These are phyloP conservation scores for Solanum hybrid DNA, from an alignment of 305 asterid species.

Conservation along the genomic window DNA sequence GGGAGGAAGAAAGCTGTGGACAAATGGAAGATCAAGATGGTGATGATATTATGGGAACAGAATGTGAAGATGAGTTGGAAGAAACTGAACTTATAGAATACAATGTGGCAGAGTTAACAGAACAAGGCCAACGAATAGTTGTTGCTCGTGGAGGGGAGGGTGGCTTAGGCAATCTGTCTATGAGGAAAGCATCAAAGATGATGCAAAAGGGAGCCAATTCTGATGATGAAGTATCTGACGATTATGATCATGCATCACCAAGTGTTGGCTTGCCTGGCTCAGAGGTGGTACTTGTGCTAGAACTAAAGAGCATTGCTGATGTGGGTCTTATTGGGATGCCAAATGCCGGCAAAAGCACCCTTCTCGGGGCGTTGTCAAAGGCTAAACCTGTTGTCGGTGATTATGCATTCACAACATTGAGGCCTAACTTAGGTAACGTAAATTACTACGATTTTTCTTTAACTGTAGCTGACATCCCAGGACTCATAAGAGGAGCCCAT, in stretches of 20 bases:
- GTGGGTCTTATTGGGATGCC: slow-evolving; percentile 97
- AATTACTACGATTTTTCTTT: slow-evolving; percentile 61
- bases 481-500: slow-evolving; percentile 85
- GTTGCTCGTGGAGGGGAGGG: slow-evolving; percentile 89
- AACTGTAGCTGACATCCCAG: slow-evolving; percentile 89
- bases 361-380: slow-evolving; percentile 80
- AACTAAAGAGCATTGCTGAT: slow-evolving; percentile 88
- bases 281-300: slow-evolving; percentile 57
- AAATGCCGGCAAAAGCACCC: slow-evolving; percentile 93
- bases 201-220: slow-evolving; percentile 15
- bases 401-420: slow-evolving; percentile 87
- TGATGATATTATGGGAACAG: slow-evolving; percentile 29
- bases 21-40: slow-evolving; percentile 26
- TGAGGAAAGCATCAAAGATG: slow-evolving; percentile 17
- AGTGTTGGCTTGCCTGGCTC: slow-evolving; percentile 60
- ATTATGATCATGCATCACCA: slow-evolving; percentile 11
- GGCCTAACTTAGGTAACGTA: slow-evolving; percentile 83
- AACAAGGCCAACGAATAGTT: slow-evolving; percentile 61
- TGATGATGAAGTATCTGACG: slow-evolving; percentile 25
- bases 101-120: slow-evolving; percentile 73
- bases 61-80: slow-evolving; percentile 35
- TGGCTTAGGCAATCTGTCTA: slow-evolving; percentile 61
- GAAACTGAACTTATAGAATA: slow-evolving; percentile 35
- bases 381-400: slow-evolving; percentile 80
- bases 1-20: slow-evolving; percentile 22